Base-by-base conservation (phyloP, 495 filamentous ascomycete genomes). In the Amphirosellinia nigrospora region DNA sequence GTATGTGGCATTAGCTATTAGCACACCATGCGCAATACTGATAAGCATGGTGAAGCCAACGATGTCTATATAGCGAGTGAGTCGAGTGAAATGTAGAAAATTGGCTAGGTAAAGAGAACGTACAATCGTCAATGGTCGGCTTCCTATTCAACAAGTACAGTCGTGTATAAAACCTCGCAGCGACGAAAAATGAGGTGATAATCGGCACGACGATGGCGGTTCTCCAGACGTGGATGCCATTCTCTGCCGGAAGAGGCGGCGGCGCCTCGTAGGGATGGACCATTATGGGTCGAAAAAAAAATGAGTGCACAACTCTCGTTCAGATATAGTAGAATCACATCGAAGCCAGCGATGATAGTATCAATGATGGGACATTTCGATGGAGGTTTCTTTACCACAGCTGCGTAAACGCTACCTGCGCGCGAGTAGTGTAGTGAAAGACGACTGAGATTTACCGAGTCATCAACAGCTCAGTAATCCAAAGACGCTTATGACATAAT, bases 161-260 rank as follows among this genome's bases (percentile, higher is more conserved):
- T 48, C 76, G 70, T 36, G 73, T 73, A 34, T 78, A 78, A 55
- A 78, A 78, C 56, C 74, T 74, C 23, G 70, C 70, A 4, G 71
- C 69, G 34, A 78, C 76, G 60, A 78, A 78, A 10, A 68, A 26
- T 55, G 76, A 77, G 13, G 73, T 77, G 39, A 78, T 74, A 41
- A 78, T 70, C 4, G 76, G 76, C 71, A 78, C 74, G 16, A 75
- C 48, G 53, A 78, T 66, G 1, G 76, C 76, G 26, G 76, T 59
- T 64, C 71, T 76, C 74, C 74, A 72, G 38, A 78, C 75, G 45
- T 78, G 73, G 15, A 77, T 62, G 56, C 76, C 76, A 70, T 75
- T 77, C 48, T 77, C 76, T 39, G 76, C 76, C 28, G 76, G 76
- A 23, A 78, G 73, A 23, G 61, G 69, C 39, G 68, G 68, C 19